Base-by-base conservation (phyloP, 352 stramenopile genomes). In the Phytophthora podocarpi region DNA sequence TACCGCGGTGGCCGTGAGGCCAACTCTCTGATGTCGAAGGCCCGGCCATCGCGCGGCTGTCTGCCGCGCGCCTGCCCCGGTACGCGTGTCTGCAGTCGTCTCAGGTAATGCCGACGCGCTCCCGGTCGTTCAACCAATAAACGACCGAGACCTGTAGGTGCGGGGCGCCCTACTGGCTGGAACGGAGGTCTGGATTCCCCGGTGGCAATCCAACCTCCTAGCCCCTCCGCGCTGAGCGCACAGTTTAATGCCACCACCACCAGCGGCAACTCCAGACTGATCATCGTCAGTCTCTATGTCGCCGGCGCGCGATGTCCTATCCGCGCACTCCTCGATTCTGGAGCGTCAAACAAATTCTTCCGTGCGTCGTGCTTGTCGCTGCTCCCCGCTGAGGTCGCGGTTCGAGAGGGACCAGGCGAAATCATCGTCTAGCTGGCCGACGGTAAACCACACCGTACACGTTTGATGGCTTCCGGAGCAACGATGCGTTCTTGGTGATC, bases 311-410 rank as follows among this genome's bases (percentile, higher is more conserved):
- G 48, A 6, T 31, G 59, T 20, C 49, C 59, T 3, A 18, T 72
- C 3, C 43, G 53, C 37, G 55, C 43, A 1, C 50, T 72, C 3
- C 37, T 72, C 0, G 67, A 66, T 13, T 55, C 54, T 12, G 55
- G 62, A 27, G 62, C 67, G n/a, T 34, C 54, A 16, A 49, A 69
- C 27, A 64, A 72, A 23, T 72, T 65, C 37, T 49, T 59, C 34
- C 50, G 41, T 2, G n/a, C 21, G 10, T 37, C 30, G 1, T 59
- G 30, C 12, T 13, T 70, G 15, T 37, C 21, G 12, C 7, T 47
- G n/a, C 46, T 70, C 24, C 47, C 54, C 1, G 1, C 12, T 8
- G 45, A 5, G 2, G 23, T 31, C 5, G 26, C 10, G n/a, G n/a
- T 62, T 12, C 24, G 41, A 0, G 47, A 67, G 4, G 30, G 31